Conservation (phyloP, 139 green algal genomes). For the Tetradesmus lagerheimii region DNA sequence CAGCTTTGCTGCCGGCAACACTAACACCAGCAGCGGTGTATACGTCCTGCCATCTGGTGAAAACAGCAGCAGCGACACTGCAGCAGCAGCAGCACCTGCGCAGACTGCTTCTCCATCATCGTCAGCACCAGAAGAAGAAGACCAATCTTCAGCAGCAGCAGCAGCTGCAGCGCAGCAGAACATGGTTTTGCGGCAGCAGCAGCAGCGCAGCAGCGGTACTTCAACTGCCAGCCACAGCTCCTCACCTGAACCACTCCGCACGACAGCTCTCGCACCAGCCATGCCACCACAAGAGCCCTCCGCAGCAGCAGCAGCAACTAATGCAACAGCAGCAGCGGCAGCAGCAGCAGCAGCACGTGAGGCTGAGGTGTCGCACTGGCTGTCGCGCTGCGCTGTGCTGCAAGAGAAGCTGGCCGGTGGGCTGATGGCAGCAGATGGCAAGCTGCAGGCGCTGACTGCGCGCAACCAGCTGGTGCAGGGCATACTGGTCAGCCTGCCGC, state of each 20-base stretch:
- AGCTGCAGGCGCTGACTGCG: constrained; percentile 33
- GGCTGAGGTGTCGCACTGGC: background rate
- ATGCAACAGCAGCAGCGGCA: background rate
- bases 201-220: background rate
- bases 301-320: background rate
- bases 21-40: background rate
- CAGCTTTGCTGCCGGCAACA: background rate
- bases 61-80: background rate
- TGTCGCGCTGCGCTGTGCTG: constrained; percentile 10
- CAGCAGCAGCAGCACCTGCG: background rate
- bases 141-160: background rate
- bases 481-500: constrained; percentile 23
- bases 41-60: background rate
- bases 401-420: constrained; percentile 13
- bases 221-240: background rate
- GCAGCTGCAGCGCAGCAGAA: background rate
- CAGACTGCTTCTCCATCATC: background rate
- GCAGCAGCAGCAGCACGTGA: constrained; percentile 15
- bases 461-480: constrained; percentile 20
- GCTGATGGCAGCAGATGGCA: constrained; percentile 17
- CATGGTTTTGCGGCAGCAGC: background rate
- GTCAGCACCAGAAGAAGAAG: background rate
- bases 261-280: background rate
- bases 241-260: background rate
- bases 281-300: background rate